A percentile compares a stretch with the other conserved stretches of the same genome.
Conservation (phyloP, 768 basidiomycete species). For the Phanerodontia chrysosporium region DNA sequence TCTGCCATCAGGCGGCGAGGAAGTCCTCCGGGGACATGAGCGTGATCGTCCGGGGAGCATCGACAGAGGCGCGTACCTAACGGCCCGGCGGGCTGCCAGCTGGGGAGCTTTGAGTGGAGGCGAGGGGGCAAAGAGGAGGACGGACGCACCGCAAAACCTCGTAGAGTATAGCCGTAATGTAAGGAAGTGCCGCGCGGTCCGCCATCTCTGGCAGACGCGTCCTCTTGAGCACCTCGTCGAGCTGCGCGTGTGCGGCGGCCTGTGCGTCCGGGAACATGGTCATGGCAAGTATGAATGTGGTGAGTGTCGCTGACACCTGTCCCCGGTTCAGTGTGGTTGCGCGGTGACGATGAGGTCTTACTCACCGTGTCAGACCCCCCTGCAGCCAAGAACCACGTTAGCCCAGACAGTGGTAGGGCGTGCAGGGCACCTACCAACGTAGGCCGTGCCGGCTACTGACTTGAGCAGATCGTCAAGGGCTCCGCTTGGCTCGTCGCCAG, state of each 20-base stretch:
- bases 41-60: background rate
- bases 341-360: background rate
- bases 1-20: conserved; percentile 24
- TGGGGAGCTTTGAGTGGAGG: background rate
- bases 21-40: background rate
- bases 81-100: background rate
- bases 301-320: background rate
- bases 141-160: background rate
- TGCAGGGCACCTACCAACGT: background rate
- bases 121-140: no score
- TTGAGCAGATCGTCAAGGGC: background rate
- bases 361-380: background rate
- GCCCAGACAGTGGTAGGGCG: background rate
- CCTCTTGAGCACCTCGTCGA: conserved; percentile 44
- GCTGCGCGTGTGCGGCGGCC: conserved; percentile 14
- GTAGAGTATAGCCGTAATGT: conserved; percentile 34
- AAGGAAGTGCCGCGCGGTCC: conserved; percentile 55
- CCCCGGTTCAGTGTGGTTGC: background rate
- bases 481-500: background rate
- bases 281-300: conserved; percentile 22
- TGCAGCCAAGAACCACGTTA: background rate
- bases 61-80: background rate
- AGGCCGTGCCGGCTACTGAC: background rate
- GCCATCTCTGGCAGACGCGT: conserved; percentile 55
- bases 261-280: conserved; percentile 17